Conservation (phyloP, 2,329 filamentous ascomycete species). For the Onygena corvina region DNA sequence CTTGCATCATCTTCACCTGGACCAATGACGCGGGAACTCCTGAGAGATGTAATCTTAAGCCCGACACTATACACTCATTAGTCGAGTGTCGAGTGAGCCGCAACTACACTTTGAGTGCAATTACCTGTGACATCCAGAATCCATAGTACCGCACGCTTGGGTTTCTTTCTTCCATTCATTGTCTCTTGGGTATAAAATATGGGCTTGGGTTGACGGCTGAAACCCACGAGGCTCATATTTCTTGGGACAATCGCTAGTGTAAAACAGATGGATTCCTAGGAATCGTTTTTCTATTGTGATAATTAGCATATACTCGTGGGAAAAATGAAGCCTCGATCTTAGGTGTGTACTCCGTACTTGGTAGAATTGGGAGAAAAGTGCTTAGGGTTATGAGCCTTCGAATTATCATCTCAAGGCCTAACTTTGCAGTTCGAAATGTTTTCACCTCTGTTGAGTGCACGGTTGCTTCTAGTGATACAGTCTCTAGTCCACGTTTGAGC, state of each 20-base stretch:
- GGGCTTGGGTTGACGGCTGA: conserved; percentile 19
- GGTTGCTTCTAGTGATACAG: conserved; percentile 21
- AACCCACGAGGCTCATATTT: conserved; percentile 36
- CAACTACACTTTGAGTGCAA: neutral
- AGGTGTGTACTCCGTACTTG: conserved; percentile 23
- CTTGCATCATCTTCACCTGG: conserved; percentile 17
- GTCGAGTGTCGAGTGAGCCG: conserved; percentile 1
- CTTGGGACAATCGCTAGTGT: conserved; percentile 30
- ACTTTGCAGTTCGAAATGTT: conserved; percentile 31
- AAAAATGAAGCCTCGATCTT: neutral
- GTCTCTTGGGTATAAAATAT: conserved; percentile 27
- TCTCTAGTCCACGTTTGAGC: conserved; percentile 23
- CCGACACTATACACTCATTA: conserved; percentile 23
- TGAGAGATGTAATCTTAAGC: conserved; percentile 26
- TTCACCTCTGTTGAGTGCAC: conserved; percentile 25
- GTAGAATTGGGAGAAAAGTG: conserved; percentile 31
- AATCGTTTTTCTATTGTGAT: conserved; percentile 26
- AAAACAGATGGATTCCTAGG: conserved; percentile 36
- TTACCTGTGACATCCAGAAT: conserved; percentile 33
- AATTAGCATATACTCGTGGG: neutral
- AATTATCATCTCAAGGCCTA: conserved; percentile 34
- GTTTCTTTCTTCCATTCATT: conserved; percentile 30
- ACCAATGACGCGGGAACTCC: conserved; percentile 21
- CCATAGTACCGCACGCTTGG: conserved; percentile 24
- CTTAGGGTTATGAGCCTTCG: conserved; percentile 31